Conservation (phyloP, 768 basidiomycete species). For the Boletus eberwhitei region DNA sequence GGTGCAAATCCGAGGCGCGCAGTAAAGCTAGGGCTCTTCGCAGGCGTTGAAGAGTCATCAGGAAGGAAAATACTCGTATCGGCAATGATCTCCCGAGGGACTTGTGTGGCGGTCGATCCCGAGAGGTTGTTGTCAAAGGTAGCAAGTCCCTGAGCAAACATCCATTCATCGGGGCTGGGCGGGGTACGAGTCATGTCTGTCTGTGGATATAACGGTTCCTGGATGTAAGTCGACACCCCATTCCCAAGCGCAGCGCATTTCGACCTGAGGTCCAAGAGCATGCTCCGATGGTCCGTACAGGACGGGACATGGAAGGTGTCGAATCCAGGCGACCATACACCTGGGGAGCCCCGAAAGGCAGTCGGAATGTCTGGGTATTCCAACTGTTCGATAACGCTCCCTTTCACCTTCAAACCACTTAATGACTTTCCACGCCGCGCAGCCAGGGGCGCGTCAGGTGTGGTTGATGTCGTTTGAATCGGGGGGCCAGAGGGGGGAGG, state of each 20-base stretch:
- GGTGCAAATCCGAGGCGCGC: neutral
- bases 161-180: conserved; percentile 35
- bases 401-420: conserved; percentile 27
- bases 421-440: conserved; percentile 38
- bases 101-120: conserved; percentile 1
- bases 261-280: conserved; percentile 35
- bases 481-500: neutral
- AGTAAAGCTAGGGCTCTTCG: neutral
- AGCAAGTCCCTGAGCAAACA: conserved; percentile 31
- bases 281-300: conserved; percentile 33
- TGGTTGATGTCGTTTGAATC: neutral
- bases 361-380: conserved; percentile 43
- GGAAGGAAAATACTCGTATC: conserved; percentile 15
- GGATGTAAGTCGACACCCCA: conserved; percentile 11
- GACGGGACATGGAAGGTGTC: conserved; percentile 11
- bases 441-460: conserved; percentile 31
- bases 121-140: conserved; percentile 21
- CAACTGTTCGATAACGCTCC: conserved; percentile 13
- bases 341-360: conserved; percentile 39
- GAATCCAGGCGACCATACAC: conserved; percentile 31
- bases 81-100: neutral
- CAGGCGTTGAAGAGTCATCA: conserved; percentile 9
- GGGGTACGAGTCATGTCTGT: conserved; percentile 1
- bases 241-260: conserved; percentile 29
- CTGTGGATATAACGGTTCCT: neutral